A percentile compares a stretch with the other conserved stretches of the same genome.
Conservation (phyloP, 2,329 filamentous ascomycete genomes). For the Apiospora aurea region DNA sequence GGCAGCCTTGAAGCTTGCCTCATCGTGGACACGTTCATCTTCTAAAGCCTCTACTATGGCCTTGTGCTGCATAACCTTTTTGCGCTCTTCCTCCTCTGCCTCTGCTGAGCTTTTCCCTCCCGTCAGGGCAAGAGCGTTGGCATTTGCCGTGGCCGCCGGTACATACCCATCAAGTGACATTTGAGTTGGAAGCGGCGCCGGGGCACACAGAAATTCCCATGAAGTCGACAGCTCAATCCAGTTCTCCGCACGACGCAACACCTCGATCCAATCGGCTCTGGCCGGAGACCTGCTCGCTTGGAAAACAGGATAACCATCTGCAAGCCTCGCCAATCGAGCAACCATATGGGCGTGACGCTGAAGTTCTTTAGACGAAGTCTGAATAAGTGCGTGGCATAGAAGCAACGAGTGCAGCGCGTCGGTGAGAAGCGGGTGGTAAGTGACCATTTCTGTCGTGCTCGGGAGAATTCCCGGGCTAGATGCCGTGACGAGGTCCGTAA, state of each 20-base stretch:
- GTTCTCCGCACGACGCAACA: slow-evolving; percentile 71
- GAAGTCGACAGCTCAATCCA: slow-evolving; percentile 70
- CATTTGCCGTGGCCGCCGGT: slow-evolving; percentile 39
- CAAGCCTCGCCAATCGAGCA: slow-evolving; percentile 74
- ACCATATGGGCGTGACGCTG: slow-evolving; percentile 84
- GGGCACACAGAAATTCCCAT: slow-evolving; percentile 77
- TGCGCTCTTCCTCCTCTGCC: slow-evolving; percentile 61
- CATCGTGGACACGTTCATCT: slow-evolving; percentile 73
- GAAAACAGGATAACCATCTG: slow-evolving; percentile 83
- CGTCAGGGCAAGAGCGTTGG: slow-evolving; percentile 47
- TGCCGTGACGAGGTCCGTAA: slow-evolving; percentile 45
- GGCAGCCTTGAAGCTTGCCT: slow-evolving; percentile 69
- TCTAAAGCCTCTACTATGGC: slow-evolving; percentile 72
- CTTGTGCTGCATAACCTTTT: slow-evolving; percentile 67
- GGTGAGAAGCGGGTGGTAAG: slow-evolving; percentile 81
- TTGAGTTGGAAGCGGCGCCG: slow-evolving; percentile 57
- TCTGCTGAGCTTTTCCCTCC: slow-evolving; percentile 38
- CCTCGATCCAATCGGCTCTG: slow-evolving; percentile 81
- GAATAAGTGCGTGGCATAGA: slow-evolving; percentile 78
- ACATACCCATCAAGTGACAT: slow-evolving; percentile 33
- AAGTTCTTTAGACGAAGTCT: slow-evolving; percentile 80
- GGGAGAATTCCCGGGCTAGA: slow-evolving; percentile 42
- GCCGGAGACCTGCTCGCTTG: slow-evolving; percentile 74
- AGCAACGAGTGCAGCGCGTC: slow-evolving; percentile 82
- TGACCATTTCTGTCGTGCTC: slow-evolving; percentile 65